These are phyloP conservation scores for Viridothelium virens DNA, from an alignment of 495 filamentous ascomycete species.

Conservation along the genomic window DNA sequence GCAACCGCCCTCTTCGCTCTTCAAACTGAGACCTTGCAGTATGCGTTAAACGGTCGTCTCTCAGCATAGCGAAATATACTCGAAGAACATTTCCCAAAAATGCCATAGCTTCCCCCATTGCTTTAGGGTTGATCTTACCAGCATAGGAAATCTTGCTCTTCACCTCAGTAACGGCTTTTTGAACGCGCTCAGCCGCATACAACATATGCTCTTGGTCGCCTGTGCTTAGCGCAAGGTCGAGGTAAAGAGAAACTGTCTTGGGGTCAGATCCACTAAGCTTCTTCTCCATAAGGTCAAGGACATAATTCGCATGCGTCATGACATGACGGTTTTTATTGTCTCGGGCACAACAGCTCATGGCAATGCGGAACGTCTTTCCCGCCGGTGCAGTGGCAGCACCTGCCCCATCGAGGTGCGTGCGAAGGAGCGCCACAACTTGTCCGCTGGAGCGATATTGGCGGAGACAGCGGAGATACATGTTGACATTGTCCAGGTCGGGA, in stretches of 20 bases:
- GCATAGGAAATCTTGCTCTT: not conserved
- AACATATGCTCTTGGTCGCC: not conserved
- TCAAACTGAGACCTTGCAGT: not conserved
- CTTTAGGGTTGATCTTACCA: not conserved
- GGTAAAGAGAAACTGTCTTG: slow-evolving; percentile 31
- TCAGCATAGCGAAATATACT: not conserved
- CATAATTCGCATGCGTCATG: slow-evolving; percentile 24
- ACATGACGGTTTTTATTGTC: slow-evolving; percentile 63
- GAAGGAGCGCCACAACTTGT: slow-evolving; percentile 47
- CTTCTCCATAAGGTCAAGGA: slow-evolving; percentile 28
- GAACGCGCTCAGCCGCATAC: not conserved
- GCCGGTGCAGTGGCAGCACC: slow-evolving; percentile 24
- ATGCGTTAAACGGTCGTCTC: not conserved
- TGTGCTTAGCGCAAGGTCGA: slow-evolving; percentile 32
- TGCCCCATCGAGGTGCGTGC: slow-evolving; percentile 35
- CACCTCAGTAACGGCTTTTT: not conserved
- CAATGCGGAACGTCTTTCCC: slow-evolving; percentile 58
- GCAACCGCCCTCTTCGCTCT: not conserved
- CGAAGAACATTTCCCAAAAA: not conserved
- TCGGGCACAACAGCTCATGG: slow-evolving; percentile 57
- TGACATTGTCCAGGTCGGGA: slow-evolving; percentile 63
- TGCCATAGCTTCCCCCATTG: not conserved
- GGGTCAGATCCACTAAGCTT: slow-evolving; percentile 38
- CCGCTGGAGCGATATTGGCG: slow-evolving; percentile 52
- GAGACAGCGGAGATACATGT: slow-evolving; percentile 60